Base-by-base conservation (phyloP, 1,284 basidiomycete species). In the Rhodotorula sp. region DNA sequence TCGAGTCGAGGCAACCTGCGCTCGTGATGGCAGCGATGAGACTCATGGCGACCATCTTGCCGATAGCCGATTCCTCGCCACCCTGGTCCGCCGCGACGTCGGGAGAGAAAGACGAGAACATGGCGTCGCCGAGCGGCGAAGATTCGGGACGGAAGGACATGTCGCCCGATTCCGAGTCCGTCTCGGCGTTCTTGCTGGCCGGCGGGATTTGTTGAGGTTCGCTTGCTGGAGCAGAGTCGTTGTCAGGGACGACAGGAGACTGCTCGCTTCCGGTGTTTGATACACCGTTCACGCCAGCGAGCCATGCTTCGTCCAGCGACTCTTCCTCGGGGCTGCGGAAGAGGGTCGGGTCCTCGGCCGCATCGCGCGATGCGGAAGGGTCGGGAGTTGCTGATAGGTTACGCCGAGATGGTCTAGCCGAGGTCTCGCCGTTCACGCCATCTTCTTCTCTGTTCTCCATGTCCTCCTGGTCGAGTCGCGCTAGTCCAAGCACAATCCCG, bases 31-130 rank as follows among this genome's bases (percentile, higher is more conserved):
- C 90, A 48, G 91, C 92, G 81, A 97, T 91, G 67, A 98, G 82
- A 79, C 91, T 94, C 89, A 97, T 93, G 71, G 93, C 93, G 10
- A 92, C 91, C 65, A 95, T 84, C 68, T 93, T 86, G 5, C 94
- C 95, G 24, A 95, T 86, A 3, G 91, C 88, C 20, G 91, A 91
- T 79, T 95, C 92, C 61, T 85, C 82, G 37, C 24, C 33, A 22
- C 37, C 42, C 15, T 18, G 26, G n/a, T 51, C 55, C 8, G 33
- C 69, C 17, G 56, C 54, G 12, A 33, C 49, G 17, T 74, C 73
- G 30, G 73, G 73, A 22, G 69, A 69, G 60, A 74, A 74, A 44
- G 70, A 55, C 42, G 73, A 72, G 45, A 69, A 68, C 29, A 72
- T 56, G 29, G 58, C 42, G 8, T 60, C 55, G 56, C 46, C 44